These are phyloP conservation scores for Arthrobotrys sphaeroides DNA, from an alignment of 2,329 filamentous ascomycete species.

Conservation along the genomic window DNA sequence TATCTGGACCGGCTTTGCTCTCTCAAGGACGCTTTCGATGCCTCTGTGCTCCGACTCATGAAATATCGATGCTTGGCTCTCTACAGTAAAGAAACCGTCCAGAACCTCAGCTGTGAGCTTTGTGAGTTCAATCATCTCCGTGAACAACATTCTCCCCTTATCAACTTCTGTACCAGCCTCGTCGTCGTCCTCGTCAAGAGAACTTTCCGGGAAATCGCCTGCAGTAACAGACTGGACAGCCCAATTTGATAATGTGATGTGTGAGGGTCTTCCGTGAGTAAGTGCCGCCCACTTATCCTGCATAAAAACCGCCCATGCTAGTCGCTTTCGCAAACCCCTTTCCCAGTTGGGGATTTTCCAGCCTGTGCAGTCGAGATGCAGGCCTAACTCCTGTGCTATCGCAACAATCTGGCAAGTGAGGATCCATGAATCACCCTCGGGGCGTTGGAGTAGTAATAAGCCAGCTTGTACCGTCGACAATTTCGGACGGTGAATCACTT, in stretches of 20 bases:
- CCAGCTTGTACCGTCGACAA: conserved; percentile 82
- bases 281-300: conserved; percentile 92
- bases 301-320: conserved; percentile 93
- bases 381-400: conserved; percentile 83
- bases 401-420: conserved; percentile 88
- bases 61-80: conserved; percentile 52
- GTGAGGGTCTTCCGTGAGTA: conserved; percentile 84
- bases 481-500: conserved; percentile 83
- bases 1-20: conserved; percentile 65
- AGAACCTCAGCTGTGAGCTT: conserved; percentile 67
- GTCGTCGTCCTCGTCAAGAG: conserved; percentile 67
- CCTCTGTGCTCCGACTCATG: conserved; percentile 53
- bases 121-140: conserved; percentile 66
- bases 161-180: conserved; percentile 63
- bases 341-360: conserved; percentile 94
- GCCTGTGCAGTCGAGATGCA: conserved; percentile 84
- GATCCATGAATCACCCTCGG: conserved; percentile 82
- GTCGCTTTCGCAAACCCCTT: conserved; percentile 80
- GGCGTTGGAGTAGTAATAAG: conserved; percentile 76
- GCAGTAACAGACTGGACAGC: conserved; percentile 73
- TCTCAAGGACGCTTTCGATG: conserved; percentile 63
- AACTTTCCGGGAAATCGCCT: conserved; percentile 78
- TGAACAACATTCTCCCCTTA: conserved; percentile 65
- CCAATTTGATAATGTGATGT: conserved; percentile 77
- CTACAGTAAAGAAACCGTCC: conserved; percentile 64